Evolutionary conservation across 140 eudicot genomes (phyloP).

Genomic region (Erigeron philadelphicus): DNA sequence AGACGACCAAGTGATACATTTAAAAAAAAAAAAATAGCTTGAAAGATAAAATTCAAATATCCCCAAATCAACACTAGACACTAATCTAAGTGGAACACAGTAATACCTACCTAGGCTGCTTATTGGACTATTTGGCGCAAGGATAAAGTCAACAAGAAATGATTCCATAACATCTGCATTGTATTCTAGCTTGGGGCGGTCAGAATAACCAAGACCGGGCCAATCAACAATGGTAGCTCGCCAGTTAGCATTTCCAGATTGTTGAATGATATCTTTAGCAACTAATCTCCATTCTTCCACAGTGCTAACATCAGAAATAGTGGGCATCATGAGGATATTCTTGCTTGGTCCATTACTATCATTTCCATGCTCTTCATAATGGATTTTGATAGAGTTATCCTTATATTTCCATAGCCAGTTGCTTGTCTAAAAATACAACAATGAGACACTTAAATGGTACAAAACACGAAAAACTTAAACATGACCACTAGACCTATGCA

Average conservation of each 20-base stretch:
- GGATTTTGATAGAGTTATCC: slow-evolving; percentile 54
- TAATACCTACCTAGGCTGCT: slow-evolving; percentile 40
- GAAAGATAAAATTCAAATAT: too few relatives aligned
- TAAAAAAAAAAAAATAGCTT: too few relatives aligned
- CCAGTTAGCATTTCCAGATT: slow-evolving; percentile 47
- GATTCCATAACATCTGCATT: slow-evolving; percentile 86
- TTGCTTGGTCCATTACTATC: slow-evolving; percentile 44
- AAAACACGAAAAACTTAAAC: slow-evolving; percentile 1
- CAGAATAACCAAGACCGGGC: slow-evolving; percentile 96
- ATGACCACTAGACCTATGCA: neutral
- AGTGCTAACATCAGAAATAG: slow-evolving; percentile 94
- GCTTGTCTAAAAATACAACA: slow-evolving; percentile 30
- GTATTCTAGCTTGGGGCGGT: slow-evolving; percentile 78
- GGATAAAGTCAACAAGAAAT: slow-evolving; percentile 73
- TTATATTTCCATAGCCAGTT: slow-evolving; percentile 77
- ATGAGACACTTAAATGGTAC: neutral
- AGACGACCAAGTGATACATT: too few relatives aligned
- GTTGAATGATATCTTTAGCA: slow-evolving; percentile 61
- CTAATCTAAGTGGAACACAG: neutral
- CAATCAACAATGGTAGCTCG: slow-evolving; percentile 84
- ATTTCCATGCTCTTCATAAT: slow-evolving; percentile 59
- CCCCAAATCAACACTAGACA: neutral
- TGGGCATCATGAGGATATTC: slow-evolving; percentile 77
- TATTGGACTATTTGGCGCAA: slow-evolving; percentile 54
- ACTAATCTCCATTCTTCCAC: slow-evolving; percentile 92